Conservation (phyloP, 345 rosid species). For the Odontarrhena argentea region DNA sequence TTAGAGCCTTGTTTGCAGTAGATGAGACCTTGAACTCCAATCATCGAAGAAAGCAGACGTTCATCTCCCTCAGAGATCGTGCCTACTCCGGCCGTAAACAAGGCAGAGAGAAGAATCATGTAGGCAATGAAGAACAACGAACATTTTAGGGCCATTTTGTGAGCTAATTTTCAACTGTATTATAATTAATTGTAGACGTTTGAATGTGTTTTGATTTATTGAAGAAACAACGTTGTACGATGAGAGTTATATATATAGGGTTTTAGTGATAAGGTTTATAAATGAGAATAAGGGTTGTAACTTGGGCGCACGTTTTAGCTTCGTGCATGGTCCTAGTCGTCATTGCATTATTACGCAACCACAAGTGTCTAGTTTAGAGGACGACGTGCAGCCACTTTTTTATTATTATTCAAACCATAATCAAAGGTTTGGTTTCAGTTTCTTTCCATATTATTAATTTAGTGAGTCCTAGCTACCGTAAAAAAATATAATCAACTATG, state of each 20-base stretch:
- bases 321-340: constrained; percentile 8
- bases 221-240: not conserved
- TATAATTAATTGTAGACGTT: not conserved
- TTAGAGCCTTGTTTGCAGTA: constrained; percentile 53
- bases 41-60: constrained; percentile 44
- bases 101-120: constrained; percentile 39
- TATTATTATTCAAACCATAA: not conserved
- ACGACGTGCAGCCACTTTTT: constrained; percentile 36
- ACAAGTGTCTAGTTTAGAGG: constrained; percentile 1
- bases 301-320: constrained; percentile 44
- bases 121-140: constrained; percentile 16
- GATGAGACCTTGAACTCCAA: constrained; percentile 62
- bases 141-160: constrained; percentile 20
- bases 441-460: not conserved
- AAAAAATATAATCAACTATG: not conserved
- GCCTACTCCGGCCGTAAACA: constrained; percentile 29
- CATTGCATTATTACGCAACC: constrained; percentile 27
- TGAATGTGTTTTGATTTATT: constrained; percentile 2
- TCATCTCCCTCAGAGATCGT: constrained; percentile 26
- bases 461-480: not conserved
- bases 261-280: constrained; percentile 8
- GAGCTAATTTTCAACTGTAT: not conserved
- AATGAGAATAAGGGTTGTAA: constrained; percentile 30
- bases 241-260: constrained; percentile 27
- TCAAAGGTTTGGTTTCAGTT: not conserved